Conservation (phyloP, 768 basidiomycete genomes). For the Podaxis sp. region DNA sequence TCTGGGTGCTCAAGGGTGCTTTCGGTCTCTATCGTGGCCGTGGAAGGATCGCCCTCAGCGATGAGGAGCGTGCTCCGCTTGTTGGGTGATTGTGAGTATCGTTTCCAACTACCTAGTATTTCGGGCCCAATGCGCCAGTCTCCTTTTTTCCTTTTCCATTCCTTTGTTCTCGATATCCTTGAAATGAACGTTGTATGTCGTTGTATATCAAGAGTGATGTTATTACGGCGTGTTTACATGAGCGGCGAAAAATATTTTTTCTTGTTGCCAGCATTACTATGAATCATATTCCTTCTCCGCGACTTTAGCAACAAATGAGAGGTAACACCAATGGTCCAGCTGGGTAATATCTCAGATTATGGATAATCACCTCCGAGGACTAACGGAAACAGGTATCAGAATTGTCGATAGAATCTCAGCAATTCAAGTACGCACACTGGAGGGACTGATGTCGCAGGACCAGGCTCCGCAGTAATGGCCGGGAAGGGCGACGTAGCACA, state of each 20-base stretch:
- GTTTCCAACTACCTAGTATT: background rate
- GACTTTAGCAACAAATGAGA: background rate
- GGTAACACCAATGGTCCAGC: background rate
- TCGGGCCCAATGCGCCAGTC: background rate
- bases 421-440: background rate
- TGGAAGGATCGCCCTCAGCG: constrained; percentile 62
- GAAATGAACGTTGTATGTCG: background rate
- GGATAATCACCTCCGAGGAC: background rate
- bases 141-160: background rate
- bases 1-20: constrained; percentile 82
- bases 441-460: constrained; percentile 8
- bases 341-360: background rate
- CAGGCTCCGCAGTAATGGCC: background rate
- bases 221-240: background rate
- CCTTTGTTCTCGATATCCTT: background rate
- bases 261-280: background rate
- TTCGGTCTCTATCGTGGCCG: constrained; percentile 54
- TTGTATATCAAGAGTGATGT: background rate
- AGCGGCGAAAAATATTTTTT: background rate
- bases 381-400: background rate
- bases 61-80: constrained; percentile 89
- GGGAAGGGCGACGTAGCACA: constrained; percentile 38
- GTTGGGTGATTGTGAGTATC: constrained; percentile 36
- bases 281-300: background rate
- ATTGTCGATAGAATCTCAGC: background rate